Evolutionary conservation across 495 filamentous ascomycete species (phyloP).

Genomic region (Tuber borchii): DNA sequence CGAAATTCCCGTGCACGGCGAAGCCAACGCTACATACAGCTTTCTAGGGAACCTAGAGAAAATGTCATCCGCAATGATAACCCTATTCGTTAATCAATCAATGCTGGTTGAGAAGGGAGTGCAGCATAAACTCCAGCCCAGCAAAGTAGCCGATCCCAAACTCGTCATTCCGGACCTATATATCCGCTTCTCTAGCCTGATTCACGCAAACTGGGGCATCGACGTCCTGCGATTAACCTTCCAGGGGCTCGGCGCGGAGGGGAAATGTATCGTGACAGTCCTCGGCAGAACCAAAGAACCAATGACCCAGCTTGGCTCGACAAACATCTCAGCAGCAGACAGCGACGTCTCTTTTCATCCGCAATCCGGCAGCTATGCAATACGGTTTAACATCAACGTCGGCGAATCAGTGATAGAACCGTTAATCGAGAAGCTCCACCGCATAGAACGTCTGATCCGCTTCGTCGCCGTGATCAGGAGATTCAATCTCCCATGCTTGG

Average conservation of each 20-base stretch:
- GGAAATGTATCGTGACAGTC: slow-evolving; percentile 27
- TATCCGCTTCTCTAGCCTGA: slow-evolving; percentile 37
- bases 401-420: slow-evolving; percentile 52
- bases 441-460: slow-evolving; percentile 58
- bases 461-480: slow-evolving; percentile 57
- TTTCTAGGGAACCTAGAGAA: slow-evolving; percentile 43
- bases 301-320: slow-evolving; percentile 32
- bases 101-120: slow-evolving; percentile 34
- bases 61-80: slow-evolving; percentile 44
- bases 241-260: slow-evolving; percentile 44
- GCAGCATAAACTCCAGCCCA: slow-evolving; percentile 38
- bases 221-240: slow-evolving; percentile 53
- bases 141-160: slow-evolving; percentile 27
- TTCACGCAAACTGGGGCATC: slow-evolving; percentile 48
- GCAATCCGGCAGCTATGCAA: slow-evolving; percentile 53
- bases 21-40: slow-evolving; percentile 32
- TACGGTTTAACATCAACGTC: slow-evolving; percentile 54
- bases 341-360: slow-evolving; percentile 56
- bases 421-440: slow-evolving; percentile 52
- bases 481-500: slow-evolving; percentile 51
- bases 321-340: slow-evolving; percentile 43
- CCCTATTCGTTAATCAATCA: slow-evolving; percentile 41
- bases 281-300: slow-evolving; percentile 28
- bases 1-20: slow-evolving; percentile 22
- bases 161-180: slow-evolving; percentile 39